Percentiles rank a stretch among this genome's conserved stretches.
These are phyloP conservation scores for Trametes maxima DNA, from an alignment of 768 basidiomycete species.

Conservation along the genomic window DNA sequence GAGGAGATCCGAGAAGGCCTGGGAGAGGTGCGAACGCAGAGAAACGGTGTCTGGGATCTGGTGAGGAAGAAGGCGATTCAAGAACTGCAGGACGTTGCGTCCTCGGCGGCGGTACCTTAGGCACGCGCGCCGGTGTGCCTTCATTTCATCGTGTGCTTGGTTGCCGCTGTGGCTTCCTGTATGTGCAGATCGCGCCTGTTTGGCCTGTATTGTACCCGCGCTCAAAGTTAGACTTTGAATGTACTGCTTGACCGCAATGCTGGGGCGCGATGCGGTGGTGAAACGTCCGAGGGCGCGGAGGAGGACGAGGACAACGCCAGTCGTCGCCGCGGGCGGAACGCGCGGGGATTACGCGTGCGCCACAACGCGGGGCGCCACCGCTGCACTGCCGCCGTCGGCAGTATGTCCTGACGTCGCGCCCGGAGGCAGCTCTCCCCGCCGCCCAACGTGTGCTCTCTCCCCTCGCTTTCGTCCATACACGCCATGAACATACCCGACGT, in stretches of 20 bases:
- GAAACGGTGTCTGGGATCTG: constrained; percentile 74
- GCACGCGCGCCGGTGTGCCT: background rate
- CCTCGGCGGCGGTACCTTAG: constrained; percentile 21
- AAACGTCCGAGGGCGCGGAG: too few species aligned
- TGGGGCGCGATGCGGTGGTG: background rate
- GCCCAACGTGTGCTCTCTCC: constrained; percentile 20
- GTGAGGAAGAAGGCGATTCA: constrained; percentile 74
- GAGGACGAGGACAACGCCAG: background rate
- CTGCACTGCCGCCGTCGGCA: constrained; percentile 13
- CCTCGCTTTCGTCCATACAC: constrained; percentile 32
- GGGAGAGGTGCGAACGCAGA: constrained; percentile 72
- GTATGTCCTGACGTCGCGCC: constrained; percentile 13
- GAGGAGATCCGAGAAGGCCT: constrained; percentile 83
- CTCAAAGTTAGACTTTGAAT: background rate
- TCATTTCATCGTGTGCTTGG: background rate
- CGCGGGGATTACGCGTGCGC: background rate
- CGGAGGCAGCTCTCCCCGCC: constrained; percentile 29
- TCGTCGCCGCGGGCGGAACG: background rate
- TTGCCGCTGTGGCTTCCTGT: background rate
- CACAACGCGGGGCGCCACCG: constrained; percentile 17
- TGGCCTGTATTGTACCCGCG: background rate
- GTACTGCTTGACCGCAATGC: background rate
- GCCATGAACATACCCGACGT: constrained; percentile 51
- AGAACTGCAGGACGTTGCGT: constrained; percentile 71
- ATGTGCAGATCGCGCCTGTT: background rate